Percentiles rank a stretch among this genome's conserved stretches.
Conservation (phyloP, 352 stramenopile species). For the Globisporangium ultimum region DNA sequence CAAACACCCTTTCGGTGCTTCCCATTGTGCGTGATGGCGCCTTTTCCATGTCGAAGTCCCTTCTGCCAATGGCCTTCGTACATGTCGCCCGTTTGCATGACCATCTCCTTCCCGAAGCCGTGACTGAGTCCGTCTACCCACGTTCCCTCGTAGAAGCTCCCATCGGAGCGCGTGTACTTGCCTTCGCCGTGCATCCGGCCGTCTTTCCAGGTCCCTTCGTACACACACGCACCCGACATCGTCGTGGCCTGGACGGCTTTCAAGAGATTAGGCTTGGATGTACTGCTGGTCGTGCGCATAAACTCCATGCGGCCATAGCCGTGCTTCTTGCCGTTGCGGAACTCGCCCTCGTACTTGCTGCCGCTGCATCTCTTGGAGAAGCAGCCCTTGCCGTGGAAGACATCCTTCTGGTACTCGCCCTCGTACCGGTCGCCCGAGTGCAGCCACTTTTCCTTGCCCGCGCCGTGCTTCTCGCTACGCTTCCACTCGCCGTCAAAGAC, state of each 20-base stretch:
- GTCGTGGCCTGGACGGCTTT: conserved; percentile 6
- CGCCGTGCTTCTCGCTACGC: conserved; percentile 46
- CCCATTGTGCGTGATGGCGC: conserved; percentile 38
- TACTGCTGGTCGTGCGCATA: not conserved
- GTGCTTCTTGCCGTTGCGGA: conserved; percentile 45
- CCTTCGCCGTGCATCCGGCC: conserved; percentile 67
- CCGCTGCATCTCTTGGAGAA: conserved; percentile 31
- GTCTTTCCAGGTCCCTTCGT: conserved; percentile 60
- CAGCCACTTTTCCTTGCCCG: conserved; percentile 56
- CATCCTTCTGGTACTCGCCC: conserved; percentile 53
- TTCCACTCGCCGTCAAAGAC: conserved; percentile 66
- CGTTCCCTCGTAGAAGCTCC: conserved; percentile 62
- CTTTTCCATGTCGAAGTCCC: conserved; percentile 57
- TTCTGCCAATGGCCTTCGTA: conserved; percentile 62
- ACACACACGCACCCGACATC: conserved; percentile 19
- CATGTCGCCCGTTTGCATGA: conserved; percentile 34
- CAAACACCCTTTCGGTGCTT: conserved; percentile 45
- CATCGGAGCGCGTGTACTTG: conserved; percentile 54
- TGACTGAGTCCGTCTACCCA: conserved; percentile 61
- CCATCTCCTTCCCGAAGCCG: conserved; percentile 50
- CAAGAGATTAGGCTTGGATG: not conserved
- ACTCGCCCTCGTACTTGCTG: conserved; percentile 63
- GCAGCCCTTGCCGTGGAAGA: conserved; percentile 55
- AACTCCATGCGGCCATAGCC: conserved; percentile 68
- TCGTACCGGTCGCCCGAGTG: conserved; percentile 55